Percentiles rank a stretch among this genome's conserved stretches.
Evolutionary conservation across 805 yeast genomes (phyloP).

Genomic region (Metschnikowia lochheadii): DNA sequence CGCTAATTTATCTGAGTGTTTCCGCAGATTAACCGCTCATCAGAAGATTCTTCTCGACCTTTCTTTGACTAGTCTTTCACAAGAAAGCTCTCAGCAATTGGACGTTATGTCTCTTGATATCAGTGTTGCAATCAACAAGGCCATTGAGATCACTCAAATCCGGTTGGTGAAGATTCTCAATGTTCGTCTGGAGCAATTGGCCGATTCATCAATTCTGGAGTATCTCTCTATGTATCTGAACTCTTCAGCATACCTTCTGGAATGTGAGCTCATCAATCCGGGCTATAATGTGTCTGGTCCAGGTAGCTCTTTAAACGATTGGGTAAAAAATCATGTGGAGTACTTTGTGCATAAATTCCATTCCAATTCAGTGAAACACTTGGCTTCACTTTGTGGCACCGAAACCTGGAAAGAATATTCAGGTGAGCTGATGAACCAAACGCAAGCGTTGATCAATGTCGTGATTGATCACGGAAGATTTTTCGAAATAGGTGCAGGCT

Average conservation of each 20-base stretch:
- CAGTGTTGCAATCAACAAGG: conserved; percentile 57
- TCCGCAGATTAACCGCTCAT: conserved; percentile 70
- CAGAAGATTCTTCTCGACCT: conserved; percentile 75
- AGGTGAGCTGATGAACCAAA: conserved; percentile 35
- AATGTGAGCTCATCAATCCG: conserved; percentile 74
- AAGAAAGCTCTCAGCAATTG: conserved; percentile 17
- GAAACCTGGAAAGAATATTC: conserved; percentile 80
- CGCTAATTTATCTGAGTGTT: conserved; percentile 62
- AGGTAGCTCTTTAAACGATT: conserved; percentile 52
- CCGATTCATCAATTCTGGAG: conserved; percentile 51
- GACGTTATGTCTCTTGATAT: conserved; percentile 64
- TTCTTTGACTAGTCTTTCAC: conserved; percentile 41
- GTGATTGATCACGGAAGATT: conserved; percentile 23
- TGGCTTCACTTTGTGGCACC: conserved; percentile 50
- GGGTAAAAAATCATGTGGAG: conserved; percentile 61
- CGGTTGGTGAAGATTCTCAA: conserved; percentile 74
- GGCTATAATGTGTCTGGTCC: conserved; percentile 59
- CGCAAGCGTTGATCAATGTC: conserved; percentile 26
- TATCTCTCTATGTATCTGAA: conserved; percentile 66
- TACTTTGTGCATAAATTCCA: conserved; percentile 57
- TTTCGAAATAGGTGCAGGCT: conserved; percentile 20
- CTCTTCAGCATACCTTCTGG: conserved; percentile 66
- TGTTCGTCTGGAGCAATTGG: conserved; percentile 70
- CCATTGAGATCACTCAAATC: conserved; percentile 67
- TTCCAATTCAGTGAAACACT: conserved; percentile 41